phyloP scores from a whole-genome alignment of 148 eudicot species.

The Tetragonia tetragonoides region DNA sequence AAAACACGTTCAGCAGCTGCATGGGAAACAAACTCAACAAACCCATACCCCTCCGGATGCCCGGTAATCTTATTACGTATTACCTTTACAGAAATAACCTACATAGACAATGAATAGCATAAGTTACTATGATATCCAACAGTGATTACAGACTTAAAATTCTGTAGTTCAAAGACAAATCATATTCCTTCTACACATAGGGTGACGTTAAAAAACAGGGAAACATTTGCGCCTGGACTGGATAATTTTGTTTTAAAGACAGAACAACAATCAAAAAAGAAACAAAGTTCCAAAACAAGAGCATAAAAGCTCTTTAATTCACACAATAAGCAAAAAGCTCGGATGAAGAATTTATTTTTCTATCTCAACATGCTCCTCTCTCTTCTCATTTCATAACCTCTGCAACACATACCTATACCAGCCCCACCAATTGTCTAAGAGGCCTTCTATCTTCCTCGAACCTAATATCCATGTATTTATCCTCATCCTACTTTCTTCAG shows the following conservation, averaged over 20 bases:
- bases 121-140: background rate
- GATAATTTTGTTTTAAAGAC: background rate
- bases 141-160: background rate
- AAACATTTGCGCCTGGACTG: background rate
- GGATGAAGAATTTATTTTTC: background rate
- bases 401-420: background rate
- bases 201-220: background rate
- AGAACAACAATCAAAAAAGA: background rate
- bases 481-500: too few relatives aligned
- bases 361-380: background rate
- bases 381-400: background rate
- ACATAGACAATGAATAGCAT: conserved; percentile 17
- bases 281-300: background rate
- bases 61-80: conserved; percentile 89
- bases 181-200: background rate
- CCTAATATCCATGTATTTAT: too few relatives aligned
- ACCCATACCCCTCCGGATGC: conserved; percentile 97
- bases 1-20: conserved; percentile 79
- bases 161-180: background rate
- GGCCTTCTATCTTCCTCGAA: background rate
- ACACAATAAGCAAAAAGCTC: background rate
- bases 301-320: background rate
- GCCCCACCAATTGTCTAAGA: background rate
- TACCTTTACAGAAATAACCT: conserved; percentile 86
- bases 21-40: conserved; percentile 87